These are phyloP conservation scores for Sophora flavescens DNA, from an alignment of 306 rosid species.

Conservation along the genomic window DNA sequence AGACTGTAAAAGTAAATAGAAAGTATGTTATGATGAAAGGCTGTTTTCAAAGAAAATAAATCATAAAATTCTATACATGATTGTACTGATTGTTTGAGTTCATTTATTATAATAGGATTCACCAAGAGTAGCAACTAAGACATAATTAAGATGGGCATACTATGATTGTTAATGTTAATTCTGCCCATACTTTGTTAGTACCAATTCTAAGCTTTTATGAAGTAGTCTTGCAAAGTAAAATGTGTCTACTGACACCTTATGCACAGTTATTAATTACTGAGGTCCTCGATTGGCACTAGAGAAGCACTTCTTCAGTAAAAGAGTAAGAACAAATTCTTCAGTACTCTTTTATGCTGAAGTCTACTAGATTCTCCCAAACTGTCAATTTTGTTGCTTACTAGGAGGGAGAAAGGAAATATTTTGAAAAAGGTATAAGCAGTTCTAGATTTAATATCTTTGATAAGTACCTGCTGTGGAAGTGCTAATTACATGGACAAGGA, in stretches of 20 bases:
- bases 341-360: background rate
- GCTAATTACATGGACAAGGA: background rate
- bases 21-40: background rate
- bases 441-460: conserved; percentile 2
- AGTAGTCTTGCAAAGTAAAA: background rate
- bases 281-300: background rate
- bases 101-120: background rate
- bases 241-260: background rate
- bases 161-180: background rate
- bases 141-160: background rate
- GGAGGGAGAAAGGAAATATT: background rate
- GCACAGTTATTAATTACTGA: background rate
- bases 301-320: background rate
- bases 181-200: background rate
- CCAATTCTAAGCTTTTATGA: background rate
- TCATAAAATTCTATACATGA: background rate
- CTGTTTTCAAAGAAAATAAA: background rate
- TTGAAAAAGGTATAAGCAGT: background rate
- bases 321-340: background rate
- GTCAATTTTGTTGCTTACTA: background rate
- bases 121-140: background rate
- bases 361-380: background rate
- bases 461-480: background rate
- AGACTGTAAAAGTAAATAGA: conserved; percentile 7
- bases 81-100: background rate